These are phyloP conservation scores for Phytophthora quininea DNA, from an alignment of 352 stramenopile genomes.

Conservation along the genomic window DNA sequence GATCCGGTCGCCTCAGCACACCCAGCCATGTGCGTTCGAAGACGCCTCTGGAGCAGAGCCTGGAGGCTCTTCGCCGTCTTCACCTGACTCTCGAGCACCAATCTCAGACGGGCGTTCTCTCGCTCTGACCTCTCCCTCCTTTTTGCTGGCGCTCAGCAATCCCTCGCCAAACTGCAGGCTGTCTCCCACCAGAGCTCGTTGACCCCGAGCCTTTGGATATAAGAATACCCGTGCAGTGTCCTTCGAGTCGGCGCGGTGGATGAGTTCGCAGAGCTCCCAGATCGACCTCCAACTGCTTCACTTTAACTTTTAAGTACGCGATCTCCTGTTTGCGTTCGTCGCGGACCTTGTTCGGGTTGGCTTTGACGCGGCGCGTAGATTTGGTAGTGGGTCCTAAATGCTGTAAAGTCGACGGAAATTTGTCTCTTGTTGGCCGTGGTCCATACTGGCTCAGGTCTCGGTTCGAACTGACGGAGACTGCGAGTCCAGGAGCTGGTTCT, in stretches of 20 bases:
- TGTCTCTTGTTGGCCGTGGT: too few species aligned
- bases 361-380: conserved; percentile 1
- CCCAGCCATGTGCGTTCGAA: conserved; percentile 30
- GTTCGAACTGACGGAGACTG: too few species aligned
- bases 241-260: too few species aligned
- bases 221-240: too few species aligned
- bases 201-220: too few species aligned
- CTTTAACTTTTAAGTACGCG: conserved; percentile 35
- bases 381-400: too few species aligned
- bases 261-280: conserved; percentile 17
- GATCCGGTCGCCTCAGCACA: conserved; percentile 12
- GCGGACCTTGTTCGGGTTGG: conserved; percentile 26
- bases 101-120: conserved; percentile 54
- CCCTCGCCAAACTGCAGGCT: conserved; percentile 37
- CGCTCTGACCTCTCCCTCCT: conserved; percentile 45
- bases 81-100: conserved; percentile 53
- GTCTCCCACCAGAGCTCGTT: too few species aligned
- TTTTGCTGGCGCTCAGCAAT: conserved; percentile 49
- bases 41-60: conserved; percentile 50
- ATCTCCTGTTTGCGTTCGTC: conserved; percentile 39
- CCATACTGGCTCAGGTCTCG: too few species aligned
- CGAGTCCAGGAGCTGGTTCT: not conserved
- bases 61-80: conserved; percentile 54
- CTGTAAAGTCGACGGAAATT: too few species aligned
- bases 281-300: conserved; percentile 34